These are phyloP conservation scores for Cryptococcus sp. DNA, from an alignment of 1,284 basidiomycete species.

Conservation along the genomic window DNA sequence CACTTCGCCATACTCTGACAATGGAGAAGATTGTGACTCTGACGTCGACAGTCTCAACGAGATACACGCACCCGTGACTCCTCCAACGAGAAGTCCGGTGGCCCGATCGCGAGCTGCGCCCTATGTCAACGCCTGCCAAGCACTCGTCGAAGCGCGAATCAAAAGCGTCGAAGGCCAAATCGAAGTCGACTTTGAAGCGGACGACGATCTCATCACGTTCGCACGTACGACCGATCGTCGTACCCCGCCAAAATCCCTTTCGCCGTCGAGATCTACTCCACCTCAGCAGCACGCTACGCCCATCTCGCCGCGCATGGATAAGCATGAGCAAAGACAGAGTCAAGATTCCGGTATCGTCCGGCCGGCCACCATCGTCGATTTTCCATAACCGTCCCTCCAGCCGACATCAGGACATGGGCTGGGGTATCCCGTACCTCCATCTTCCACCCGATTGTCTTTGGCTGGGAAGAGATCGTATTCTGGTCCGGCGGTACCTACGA, in stretches of 20 bases:
- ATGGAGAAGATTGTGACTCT: slow-evolving; percentile 5
- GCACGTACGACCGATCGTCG: not conserved
- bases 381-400: slow-evolving; percentile 19
- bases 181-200: not conserved
- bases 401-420: slow-evolving; percentile 9
- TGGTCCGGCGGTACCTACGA: not conserved
- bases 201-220: not conserved
- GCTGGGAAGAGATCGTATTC: not conserved
- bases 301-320: not conserved
- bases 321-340: not conserved
- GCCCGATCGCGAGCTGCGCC: not conserved
- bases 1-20: slow-evolving; percentile 22
- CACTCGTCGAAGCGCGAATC: not conserved
- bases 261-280: not conserved
- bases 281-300: slow-evolving; percentile 1
- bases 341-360: slow-evolving; percentile 8
- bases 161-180: not conserved
- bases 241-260: not conserved
- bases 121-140: not conserved
- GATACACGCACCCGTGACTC: not conserved
- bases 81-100: not conserved
- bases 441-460: slow-evolving; percentile 2
- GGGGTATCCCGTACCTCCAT: slow-evolving; percentile 4
- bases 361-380: slow-evolving; percentile 23
- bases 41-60: slow-evolving; percentile 6